Percentiles rank a stretch among this genome's conserved stretches.
Conservation (phyloP, 164 flowering plant genomes). For the Santalum album region DNA sequence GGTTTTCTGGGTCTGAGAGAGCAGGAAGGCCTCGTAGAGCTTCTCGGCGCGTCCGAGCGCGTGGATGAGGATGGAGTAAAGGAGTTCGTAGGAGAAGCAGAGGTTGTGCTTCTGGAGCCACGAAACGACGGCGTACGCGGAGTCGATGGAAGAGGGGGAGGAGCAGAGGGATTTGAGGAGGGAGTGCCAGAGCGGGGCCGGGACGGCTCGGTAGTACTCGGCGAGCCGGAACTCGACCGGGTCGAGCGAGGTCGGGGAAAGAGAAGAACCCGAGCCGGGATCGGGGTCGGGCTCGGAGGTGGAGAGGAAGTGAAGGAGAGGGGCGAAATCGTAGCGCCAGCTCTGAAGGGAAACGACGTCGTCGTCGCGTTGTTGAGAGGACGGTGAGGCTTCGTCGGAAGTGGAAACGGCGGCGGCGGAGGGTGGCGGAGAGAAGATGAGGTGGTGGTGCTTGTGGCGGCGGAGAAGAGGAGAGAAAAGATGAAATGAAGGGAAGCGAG, state of each 20-base stretch:
- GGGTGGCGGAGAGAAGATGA: conserved; percentile 7
- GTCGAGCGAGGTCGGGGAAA: conserved; percentile 47
- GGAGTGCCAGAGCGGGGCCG: conserved; percentile 84
- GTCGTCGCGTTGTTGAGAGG: background rate
- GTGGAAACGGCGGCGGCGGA: conserved; percentile 8
- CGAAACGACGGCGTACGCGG: conserved; percentile 61
- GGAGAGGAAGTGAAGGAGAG: conserved; percentile 65
- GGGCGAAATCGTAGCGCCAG: conserved; percentile 72
- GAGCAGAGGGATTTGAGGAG: conserved; percentile 68
- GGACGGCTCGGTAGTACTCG: conserved; percentile 79
- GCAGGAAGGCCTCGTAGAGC: conserved; percentile 83
- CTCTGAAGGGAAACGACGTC: conserved; percentile 28
- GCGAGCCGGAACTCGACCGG: conserved; percentile 61
- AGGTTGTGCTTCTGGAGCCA: conserved; percentile 85
- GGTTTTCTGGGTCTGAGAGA: conserved; percentile 50
- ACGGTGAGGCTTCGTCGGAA: conserved; percentile 9
- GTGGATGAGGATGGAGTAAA: conserved; percentile 79
- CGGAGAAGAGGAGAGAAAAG: conserved; percentile 15
- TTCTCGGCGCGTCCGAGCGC: conserved; percentile 77
- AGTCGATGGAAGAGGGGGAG: conserved; percentile 29
- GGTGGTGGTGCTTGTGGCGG: conserved; percentile 16
- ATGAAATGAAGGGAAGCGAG: conserved; percentile 22
- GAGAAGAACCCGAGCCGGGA: conserved; percentile 11
- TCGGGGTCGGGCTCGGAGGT: conserved; percentile 3
- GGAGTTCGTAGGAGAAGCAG: conserved; percentile 79